These are phyloP conservation scores for Daldinia loculata DNA, from an alignment of 495 filamentous ascomycete species.

Conservation along the genomic window DNA sequence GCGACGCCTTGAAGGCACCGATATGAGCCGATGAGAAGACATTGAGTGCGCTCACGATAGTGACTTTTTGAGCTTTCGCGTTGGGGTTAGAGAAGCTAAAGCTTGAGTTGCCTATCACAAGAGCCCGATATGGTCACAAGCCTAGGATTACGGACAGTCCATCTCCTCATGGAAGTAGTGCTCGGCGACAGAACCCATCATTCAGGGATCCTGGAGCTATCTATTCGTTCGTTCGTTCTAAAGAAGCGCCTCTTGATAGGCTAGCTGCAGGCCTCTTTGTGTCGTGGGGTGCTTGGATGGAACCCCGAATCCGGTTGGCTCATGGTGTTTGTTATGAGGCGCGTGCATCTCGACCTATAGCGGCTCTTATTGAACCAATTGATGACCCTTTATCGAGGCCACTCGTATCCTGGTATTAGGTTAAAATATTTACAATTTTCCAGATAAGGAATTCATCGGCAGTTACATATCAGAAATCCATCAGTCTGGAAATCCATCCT, in stretches of 20 bases:
- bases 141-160: neutral
- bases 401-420: neutral
- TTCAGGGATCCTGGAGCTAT: conserved; percentile 9
- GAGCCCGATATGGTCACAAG: conserved; percentile 2
- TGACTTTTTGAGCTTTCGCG: neutral
- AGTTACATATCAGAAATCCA: neutral
- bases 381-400: conserved; percentile 6
- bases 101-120: neutral
- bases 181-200: conserved; percentile 9
- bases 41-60: neutral
- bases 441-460: neutral
- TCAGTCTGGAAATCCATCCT: neutral
- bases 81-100: neutral
- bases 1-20: conserved; percentile 25
- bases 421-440: neutral
- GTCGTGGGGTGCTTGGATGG: conserved; percentile 23
- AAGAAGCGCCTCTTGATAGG: conserved; percentile 29
- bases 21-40: conserved; percentile 19
- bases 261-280: conserved; percentile 31
- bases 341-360: conserved; percentile 34
- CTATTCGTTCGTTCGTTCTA: conserved; percentile 17
- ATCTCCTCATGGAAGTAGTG: conserved; percentile 15
- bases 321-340: conserved; percentile 30
- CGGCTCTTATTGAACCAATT: neutral
- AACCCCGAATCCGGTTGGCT: conserved; percentile 26